Base-by-base conservation (phyloP, 2,329 filamentous ascomycete genomes). In the Paracamarosporium sp. region DNA sequence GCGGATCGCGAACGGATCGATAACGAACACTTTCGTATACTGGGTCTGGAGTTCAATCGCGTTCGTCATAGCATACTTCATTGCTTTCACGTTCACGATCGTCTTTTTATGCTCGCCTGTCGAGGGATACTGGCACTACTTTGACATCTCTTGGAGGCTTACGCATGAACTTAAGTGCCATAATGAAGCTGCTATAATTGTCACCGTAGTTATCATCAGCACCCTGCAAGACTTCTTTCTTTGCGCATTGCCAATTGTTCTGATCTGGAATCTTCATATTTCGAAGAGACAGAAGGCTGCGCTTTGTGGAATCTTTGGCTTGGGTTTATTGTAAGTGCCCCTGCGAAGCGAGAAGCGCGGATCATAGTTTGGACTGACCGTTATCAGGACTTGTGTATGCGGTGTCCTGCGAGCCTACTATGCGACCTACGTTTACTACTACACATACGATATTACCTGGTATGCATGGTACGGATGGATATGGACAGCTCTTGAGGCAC, bases 191-290 rank as follows among this genome's bases (percentile, higher is more conserved):
- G 69, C 71, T n/a, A 62, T 76, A 28, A 75, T 79, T 33, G 62
- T 80, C 2, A 61, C 76, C 7, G 76, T 76, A 17, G 76, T 77
- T 15, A 71, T 71, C 8, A 67, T 79, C 55, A 76, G 77, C 52
- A 71, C 74, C 2, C 17, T 78, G 2, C 76, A 77, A 44, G 79
- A 81, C 51, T 61, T 80, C 7, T 66, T 80, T 56, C 72, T 79
- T 1, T 76, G 77, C 44, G 61, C 69, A 1, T 61, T 82, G 24
- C 81, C 81, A 0, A 67, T 79, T 11, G 71, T 81, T 22, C 74
- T 82, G 28, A 77, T 82, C 6, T 73, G 77, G 69, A 76, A 79
- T n/a, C 68, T 83, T 5, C 72, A 77, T 27, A 75, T 83, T 36
- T 72, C 78, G 4, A 65, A 55, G 15, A 68, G 73, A 17, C 80